A percentile compares a stretch with the other conserved stretches of the same genome.
Evolutionary conservation across 306 rosid genomes (phyloP).

Genomic region (Castanea sativa): DNA sequence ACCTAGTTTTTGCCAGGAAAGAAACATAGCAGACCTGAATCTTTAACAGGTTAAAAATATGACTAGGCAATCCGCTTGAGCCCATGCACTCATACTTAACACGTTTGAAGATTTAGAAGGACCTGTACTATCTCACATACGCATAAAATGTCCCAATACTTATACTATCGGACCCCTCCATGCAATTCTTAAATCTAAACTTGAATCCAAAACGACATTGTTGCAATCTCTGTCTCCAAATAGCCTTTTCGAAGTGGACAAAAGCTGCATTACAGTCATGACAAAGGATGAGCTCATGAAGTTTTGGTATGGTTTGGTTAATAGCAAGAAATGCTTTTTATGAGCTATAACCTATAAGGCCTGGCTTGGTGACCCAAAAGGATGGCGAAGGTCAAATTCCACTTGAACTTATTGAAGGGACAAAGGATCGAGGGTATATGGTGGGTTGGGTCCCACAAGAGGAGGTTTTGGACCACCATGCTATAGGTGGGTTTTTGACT

Average conservation of each 20-base stretch:
- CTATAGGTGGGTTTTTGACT: too few relatives aligned
- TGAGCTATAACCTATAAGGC: slow-evolving; percentile 42
- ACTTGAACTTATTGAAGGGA: too few relatives aligned
- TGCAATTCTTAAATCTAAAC: slow-evolving; percentile 15
- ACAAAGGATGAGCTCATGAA: slow-evolving; percentile 3
- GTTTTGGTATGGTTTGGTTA: slow-evolving; percentile 39
- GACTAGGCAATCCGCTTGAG: slow-evolving; percentile 17
- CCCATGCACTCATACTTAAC: slow-evolving; percentile 46
- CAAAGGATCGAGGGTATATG: too few relatives aligned
- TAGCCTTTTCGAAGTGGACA: slow-evolving; percentile 17
- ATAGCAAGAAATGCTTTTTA: slow-evolving; percentile 25
- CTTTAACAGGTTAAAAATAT: neutral
- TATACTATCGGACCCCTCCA: slow-evolving; percentile 42
- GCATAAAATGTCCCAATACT: slow-evolving; percentile 17
- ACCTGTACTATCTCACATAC: slow-evolving; percentile 28
- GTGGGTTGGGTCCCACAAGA: too few relatives aligned
- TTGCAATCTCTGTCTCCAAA: neutral
- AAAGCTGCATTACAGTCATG: slow-evolving; percentile 10
- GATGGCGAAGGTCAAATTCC: neutral
- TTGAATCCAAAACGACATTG: neutral
- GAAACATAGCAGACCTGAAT: neutral
- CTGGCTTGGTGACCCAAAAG: neutral
- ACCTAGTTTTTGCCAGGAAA: slow-evolving; percentile 16
- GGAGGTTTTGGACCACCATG: too few relatives aligned
- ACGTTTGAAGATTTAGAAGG: slow-evolving; percentile 62